Base-by-base conservation (phyloP, 768 basidiomycete species). In the Lenzites betulinus region DNA sequence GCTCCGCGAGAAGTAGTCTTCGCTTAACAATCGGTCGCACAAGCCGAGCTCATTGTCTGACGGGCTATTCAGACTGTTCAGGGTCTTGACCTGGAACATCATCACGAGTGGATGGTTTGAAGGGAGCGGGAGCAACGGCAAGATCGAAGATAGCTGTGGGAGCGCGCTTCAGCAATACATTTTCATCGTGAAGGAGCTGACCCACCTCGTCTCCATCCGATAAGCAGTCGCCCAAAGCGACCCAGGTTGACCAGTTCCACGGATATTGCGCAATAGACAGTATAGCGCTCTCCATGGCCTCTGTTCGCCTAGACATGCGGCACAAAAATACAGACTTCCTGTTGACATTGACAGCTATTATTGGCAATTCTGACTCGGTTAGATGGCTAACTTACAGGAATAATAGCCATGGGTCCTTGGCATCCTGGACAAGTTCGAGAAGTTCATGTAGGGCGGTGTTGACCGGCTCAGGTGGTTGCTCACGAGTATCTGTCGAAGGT, bases 181-280 rank as follows among this genome's bases (percentile, higher is more conserved):
- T 56, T 35, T 36, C 36, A 41, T 60, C 49, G 46, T 53, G 48
- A 42, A 58, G 25, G 54, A 11, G 11, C 35, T 18, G 33, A 65
- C 71, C 38, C 55, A 95, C 95, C 87, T 96, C 93, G 76, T 94
- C 92, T 16, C 85, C 86, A 63, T 94, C 92, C 15, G 84, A 83
- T 33, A 95, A 81, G 69, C 91, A 90, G 54, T 84, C 85, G 2
- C 83, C 82, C n/a, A 98, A 78, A 43, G 93, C 80, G 8, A 83
- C 76, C 95, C 95, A 98, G n/a, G 86, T 78, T 26, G 91, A 90
- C 95, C 95, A 98, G 70, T 98, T 98, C 87, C 92, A 98, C 13
- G 91, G 89, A 68, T 88, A 92, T 6, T 81, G 80, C 38, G 81
- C 79, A 43, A 96, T 87, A 13, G 93, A 95, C 35, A 85, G 74